Conservation (phyloP, 2,329 filamentous ascomycete species). For the Fusarium brevicatenulatum region DNA sequence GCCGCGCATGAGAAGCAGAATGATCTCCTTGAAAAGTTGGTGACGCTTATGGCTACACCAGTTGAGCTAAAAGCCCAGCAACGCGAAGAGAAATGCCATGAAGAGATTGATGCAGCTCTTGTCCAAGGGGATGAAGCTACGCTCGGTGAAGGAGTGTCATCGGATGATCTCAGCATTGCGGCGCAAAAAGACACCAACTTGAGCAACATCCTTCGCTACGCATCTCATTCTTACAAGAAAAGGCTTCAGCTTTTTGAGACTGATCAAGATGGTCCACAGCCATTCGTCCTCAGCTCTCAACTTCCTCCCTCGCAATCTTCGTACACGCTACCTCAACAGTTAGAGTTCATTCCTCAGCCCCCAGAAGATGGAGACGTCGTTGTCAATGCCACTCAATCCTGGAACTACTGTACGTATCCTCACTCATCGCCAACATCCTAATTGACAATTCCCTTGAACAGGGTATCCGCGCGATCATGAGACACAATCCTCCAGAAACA, state of each 20-base stretch:
- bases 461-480: neutral
- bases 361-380: neutral
- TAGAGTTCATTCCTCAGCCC: neutral
- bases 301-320: neutral
- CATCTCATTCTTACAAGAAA: neutral
- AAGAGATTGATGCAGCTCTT: no score
- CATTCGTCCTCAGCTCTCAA: neutral
- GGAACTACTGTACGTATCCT: neutral
- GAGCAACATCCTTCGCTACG: neutral
- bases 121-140: accelerated
- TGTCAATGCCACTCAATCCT: neutral
- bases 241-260: neutral
- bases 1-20: neutral
- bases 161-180: neutral
- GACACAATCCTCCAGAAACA: neutral
- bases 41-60: neutral
- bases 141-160: neutral
- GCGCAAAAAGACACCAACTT: neutral
- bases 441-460: neutral
- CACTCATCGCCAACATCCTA: no score
- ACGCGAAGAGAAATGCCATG: neutral
- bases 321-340: neutral
- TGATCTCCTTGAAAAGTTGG: neutral
- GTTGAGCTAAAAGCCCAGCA: neutral
- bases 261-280: neutral